Percentiles rank a stretch among this genome's conserved stretches.
These are phyloP conservation scores for Neostapfia colusana DNA, from an alignment of 176 grass and related monocot genomes.

Conservation along the genomic window DNA sequence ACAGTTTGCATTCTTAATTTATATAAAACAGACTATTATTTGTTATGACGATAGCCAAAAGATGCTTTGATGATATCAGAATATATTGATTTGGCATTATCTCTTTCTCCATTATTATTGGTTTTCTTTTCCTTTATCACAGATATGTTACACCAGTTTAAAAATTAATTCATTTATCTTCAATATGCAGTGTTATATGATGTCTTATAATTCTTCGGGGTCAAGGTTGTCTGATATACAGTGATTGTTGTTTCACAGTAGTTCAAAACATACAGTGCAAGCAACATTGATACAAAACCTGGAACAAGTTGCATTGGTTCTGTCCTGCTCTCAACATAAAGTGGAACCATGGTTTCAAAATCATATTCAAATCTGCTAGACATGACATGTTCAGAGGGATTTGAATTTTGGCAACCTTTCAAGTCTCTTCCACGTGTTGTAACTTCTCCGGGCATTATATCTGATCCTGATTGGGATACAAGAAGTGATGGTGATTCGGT, in stretches of 20 bases:
- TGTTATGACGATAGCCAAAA: background rate
- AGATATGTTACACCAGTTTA: background rate
- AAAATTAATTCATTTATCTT: constrained; percentile 16
- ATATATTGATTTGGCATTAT: background rate
- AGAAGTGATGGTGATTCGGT: constrained; percentile 60
- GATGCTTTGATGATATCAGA: background rate
- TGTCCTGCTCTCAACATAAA: constrained; percentile 16
- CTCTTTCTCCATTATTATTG: background rate
- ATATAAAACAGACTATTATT: background rate
- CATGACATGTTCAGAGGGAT: constrained; percentile 42
- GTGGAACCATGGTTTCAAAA: constrained; percentile 65
- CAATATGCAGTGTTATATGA: constrained; percentile 7
- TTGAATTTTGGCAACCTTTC: constrained; percentile 62
- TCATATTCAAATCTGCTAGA: constrained; percentile 85
- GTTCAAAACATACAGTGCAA: background rate
- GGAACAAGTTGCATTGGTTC: background rate
- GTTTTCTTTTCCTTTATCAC: constrained; percentile 7
- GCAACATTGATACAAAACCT: background rate
- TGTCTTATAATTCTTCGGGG: background rate
- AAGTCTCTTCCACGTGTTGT: constrained; percentile 72
- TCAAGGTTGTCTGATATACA: constrained; percentile 19
- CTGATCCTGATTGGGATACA: constrained; percentile 63
- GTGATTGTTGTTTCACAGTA: constrained; percentile 29
- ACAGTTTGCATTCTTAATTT: background rate
- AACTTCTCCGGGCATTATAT: constrained; percentile 76